Evolutionary conservation across 768 basidiomycete species (phyloP).

Genomic region (Mycena vitilis): DNA sequence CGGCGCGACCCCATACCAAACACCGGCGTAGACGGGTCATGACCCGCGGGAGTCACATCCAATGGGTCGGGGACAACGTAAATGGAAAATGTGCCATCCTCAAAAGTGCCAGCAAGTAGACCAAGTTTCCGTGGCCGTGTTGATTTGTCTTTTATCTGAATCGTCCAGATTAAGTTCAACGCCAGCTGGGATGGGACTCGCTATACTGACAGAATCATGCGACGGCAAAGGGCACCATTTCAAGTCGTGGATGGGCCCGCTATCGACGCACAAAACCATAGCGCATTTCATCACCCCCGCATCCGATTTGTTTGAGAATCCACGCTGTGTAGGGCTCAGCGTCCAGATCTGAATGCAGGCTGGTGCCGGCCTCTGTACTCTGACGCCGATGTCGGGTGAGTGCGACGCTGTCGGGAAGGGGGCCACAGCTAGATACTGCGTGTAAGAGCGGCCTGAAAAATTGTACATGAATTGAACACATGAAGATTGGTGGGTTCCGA

Average conservation of each 20-base stretch:
- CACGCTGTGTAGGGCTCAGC: slow-evolving; percentile 42
- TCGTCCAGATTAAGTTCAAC: slow-evolving; percentile 6
- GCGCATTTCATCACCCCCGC: slow-evolving; percentile 76
- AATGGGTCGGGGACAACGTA: slow-evolving; percentile 84
- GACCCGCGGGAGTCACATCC: slow-evolving; percentile 50
- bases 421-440: slow-evolving; percentile 88
- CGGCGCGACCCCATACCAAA: slow-evolving; percentile 56
- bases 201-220: slow-evolving; percentile 62
- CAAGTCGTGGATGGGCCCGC: slow-evolving; percentile 81
- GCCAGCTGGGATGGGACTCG: background rate
- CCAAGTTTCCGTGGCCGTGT: slow-evolving; percentile 73
- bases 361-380: slow-evolving; percentile 61
- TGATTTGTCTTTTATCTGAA: slow-evolving; percentile 30
- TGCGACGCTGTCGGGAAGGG: slow-evolving; percentile 75
- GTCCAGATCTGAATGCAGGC: slow-evolving; percentile 93
- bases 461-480: slow-evolving; percentile 10
- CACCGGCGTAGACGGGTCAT: slow-evolving; percentile 51
- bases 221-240: slow-evolving; percentile 96
- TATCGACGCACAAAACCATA: slow-evolving; percentile 87
- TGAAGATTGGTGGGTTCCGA: slow-evolving; percentile 44
- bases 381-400: slow-evolving; percentile 74
- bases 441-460: slow-evolving; percentile 60
- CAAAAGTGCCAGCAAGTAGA: slow-evolving; percentile 84
- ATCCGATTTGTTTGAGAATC: slow-evolving; percentile 38
- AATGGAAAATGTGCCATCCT: slow-evolving; percentile 86